These are phyloP conservation scores for Coniophora puteana DNA, from an alignment of 1,284 basidiomycete species.

Conservation along the genomic window DNA sequence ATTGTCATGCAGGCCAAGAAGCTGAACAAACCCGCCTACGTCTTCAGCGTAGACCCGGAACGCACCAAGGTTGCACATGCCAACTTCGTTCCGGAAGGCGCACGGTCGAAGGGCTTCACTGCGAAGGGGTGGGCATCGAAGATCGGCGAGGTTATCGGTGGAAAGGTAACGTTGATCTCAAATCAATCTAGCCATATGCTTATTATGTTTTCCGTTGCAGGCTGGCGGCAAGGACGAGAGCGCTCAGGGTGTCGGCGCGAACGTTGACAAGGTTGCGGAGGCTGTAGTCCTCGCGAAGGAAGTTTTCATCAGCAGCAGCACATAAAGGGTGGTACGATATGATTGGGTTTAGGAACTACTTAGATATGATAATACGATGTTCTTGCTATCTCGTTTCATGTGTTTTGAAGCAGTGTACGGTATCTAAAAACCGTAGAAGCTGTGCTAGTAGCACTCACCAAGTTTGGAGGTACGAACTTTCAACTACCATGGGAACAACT, in stretches of 20 bases:
- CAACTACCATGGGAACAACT: too few species aligned
- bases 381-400: neutral
- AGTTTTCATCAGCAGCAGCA: too few species aligned
- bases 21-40: conserved; percentile 81
- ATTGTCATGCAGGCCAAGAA: conserved; percentile 78
- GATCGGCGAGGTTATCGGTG: conserved; percentile 76
- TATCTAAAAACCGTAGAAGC: neutral
- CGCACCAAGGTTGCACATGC: conserved; percentile 83
- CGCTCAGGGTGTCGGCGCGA: conserved; percentile 81
- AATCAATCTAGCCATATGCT: conserved; percentile 1
- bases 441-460: too few species aligned
- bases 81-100: conserved; percentile 73
- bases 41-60: conserved; percentile 77
- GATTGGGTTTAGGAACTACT: too few species aligned
- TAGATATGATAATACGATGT: too few species aligned
- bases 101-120: conserved; percentile 67
- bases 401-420: neutral
- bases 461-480: too few species aligned
- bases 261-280: conserved; percentile 63
- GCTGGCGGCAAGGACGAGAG: conserved; percentile 91
- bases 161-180: conserved; percentile 58
- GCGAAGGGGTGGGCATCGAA: conserved; percentile 83
- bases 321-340: too few species aligned
- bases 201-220: conserved; percentile 34
- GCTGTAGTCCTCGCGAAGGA: conserved; percentile 61